phyloP scores from a whole-genome alignment of 1,139 yeast genomes.

The Candida labiduridarum region DNA sequence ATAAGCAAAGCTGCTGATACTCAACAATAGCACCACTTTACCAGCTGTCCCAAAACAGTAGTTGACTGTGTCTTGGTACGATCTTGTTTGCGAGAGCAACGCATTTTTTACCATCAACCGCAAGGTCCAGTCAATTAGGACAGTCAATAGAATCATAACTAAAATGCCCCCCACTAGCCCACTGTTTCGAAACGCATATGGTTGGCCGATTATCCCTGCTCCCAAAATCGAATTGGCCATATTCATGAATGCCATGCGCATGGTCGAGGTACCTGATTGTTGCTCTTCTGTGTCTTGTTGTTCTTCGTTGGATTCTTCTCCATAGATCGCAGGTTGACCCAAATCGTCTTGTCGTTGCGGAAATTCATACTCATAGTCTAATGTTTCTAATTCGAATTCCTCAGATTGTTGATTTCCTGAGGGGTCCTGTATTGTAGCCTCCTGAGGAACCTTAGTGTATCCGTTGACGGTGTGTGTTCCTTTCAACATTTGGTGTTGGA shows the following conservation, averaged over 20 bases:
- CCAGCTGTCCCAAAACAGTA: constrained; percentile 80
- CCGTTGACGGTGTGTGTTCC: not conserved
- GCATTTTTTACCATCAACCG: constrained; percentile 83
- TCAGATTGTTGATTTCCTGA: constrained; percentile 11
- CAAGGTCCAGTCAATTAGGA: constrained; percentile 84
- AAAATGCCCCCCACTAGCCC: constrained; percentile 79
- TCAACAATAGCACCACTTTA: constrained; percentile 61
- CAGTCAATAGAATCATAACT: constrained; percentile 59
- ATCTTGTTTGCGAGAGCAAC: constrained; percentile 69
- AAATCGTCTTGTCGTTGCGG: constrained; percentile 12
- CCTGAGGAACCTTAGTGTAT: constrained; percentile 6
- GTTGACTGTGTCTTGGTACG: constrained; percentile 86
- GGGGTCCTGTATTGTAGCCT: not conserved
- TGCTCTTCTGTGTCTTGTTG: constrained; percentile 13
- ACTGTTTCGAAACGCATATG: constrained; percentile 80
- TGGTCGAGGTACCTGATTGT: constrained; percentile 41
- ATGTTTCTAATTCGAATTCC: constrained; percentile 29
- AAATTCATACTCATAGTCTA: constrained; percentile 23
- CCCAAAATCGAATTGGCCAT: constrained; percentile 95
- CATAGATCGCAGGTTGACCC: not conserved
- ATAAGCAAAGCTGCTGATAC: constrained; percentile 88
- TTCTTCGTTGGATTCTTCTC: not conserved
- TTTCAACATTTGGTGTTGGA: not conserved
- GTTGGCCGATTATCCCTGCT: constrained; percentile 94
- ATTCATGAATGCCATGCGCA: constrained; percentile 93